Evolutionary conservation across 352 stramenopile genomes (phyloP), one percentile per base, ranked within the genome.

Genomic region (Plasmopara muralis): DNA sequence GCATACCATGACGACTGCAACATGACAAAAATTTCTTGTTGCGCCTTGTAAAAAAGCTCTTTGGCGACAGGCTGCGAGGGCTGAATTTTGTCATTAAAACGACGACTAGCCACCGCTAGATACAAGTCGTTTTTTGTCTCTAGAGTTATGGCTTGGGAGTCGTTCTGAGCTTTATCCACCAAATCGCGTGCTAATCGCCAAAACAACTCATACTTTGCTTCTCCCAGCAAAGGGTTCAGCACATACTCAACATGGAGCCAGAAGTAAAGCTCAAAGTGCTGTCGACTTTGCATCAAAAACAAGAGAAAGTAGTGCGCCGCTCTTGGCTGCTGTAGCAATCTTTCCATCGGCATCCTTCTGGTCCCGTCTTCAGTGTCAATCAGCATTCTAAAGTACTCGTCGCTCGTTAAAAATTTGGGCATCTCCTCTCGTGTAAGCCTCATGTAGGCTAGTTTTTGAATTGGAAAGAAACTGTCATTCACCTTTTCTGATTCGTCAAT

Each of bases 181-280:
- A 93, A 59, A 30, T 86, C 74, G 2, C 64, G 63, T 31, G 76
- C 69, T 12, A 90, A 59, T 47, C 70, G 71, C 83, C 83, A 93
- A 45, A 90, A 93, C 5, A 85, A 43, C 41, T 67, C 56, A 30
- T 66, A 64, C 2, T 77, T 76, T 2, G 63, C 62, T 9, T 58
- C 53, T 7, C 85, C 73, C 20, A 89, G 42, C 30, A 87, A 50
- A 2, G 74, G 80, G 45, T 88, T 89, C 9, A 93, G 73, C 16
- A 91, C 79, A 51, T 91, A 93, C 58, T 93, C 83, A 31, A 91
- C 77, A 57, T 93, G 83, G 14, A 93, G 69, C 83, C 83, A 93
- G 33, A 93, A 89, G 67, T 91, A 93, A 6, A 93, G 62, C 37
- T 91, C 81, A 55, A 93, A 91, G 55, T 93, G 83, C 58, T 93